Percentiles rank a stretch among this genome's conserved stretches.
Evolutionary conservation across 73 alveolate species (phyloP).

Genomic region (Durusdinium trenchii): DNA sequence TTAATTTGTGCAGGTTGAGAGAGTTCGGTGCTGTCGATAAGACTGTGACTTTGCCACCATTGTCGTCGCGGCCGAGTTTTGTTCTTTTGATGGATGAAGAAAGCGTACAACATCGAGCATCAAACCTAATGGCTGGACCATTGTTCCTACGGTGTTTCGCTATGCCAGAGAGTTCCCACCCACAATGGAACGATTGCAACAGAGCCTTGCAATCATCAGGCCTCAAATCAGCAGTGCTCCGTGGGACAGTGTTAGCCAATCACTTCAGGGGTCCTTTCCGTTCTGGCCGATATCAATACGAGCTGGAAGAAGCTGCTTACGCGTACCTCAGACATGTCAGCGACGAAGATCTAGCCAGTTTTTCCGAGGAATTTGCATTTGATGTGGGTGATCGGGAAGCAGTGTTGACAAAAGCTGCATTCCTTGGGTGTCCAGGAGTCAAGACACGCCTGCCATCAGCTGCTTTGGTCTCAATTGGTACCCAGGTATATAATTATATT

Average conservation of each 20-base stretch:
- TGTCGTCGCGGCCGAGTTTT: background rate
- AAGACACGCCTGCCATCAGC: background rate
- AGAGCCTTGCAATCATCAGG: background rate
- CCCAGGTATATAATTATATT: background rate
- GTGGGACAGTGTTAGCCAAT: background rate
- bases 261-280: background rate
- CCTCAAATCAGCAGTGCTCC: background rate
- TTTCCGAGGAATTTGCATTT: background rate
- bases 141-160: background rate
- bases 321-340: background rate
- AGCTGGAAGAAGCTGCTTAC: background rate
- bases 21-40: background rate
- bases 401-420: background rate
- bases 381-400: background rate
- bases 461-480: background rate
- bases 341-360: background rate
- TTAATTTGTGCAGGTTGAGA: background rate
- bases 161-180: background rate
- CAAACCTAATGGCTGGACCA: background rate
- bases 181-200: background rate
- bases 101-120: background rate
- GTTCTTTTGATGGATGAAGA: background rate
- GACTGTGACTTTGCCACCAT: background rate
- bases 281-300: background rate
- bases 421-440: background rate